phyloP scores from a whole-genome alignment of 192 early-diverging fungal species.

The Radiomyces spectabilis region DNA sequence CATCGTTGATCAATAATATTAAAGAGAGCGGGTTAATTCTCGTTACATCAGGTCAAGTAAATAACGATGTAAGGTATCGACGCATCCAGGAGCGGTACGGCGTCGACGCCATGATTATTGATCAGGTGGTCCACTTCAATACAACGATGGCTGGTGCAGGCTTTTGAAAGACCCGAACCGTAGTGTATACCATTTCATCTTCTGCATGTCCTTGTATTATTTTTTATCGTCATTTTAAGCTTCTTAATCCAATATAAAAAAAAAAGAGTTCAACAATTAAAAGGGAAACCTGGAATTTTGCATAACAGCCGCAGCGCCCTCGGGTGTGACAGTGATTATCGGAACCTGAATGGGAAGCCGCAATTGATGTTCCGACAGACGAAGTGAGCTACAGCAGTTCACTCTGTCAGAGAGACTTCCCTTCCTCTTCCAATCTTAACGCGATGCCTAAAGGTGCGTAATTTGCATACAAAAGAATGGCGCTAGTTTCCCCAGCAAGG shows the following conservation, averaged over 20 bases:
- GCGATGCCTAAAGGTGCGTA: conserved; percentile 3
- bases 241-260: no score
- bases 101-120: conserved; percentile 85
- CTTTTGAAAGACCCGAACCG: no score
- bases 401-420: background rate
- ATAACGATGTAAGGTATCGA: conserved; percentile 54
- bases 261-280: no score
- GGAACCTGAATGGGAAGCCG: no score
- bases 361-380: no score
- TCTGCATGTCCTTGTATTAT: no score
- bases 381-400: background rate
- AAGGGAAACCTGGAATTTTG: no score
- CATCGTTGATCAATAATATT: conserved; percentile 82
- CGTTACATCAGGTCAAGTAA: conserved; percentile 82
- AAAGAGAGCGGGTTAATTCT: conserved; percentile 91
- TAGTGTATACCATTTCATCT: no score
- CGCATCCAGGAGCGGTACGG: conserved; percentile 73
- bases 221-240: no score
- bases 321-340: no score
- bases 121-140: conserved; percentile 25
- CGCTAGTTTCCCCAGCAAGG: background rate
- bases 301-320: no score
- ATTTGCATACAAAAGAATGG: background rate
- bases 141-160: conserved; percentile 19
- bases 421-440: background rate